Conservation (phyloP, 352 stramenopile species). For the Phytophthora pini region DNA sequence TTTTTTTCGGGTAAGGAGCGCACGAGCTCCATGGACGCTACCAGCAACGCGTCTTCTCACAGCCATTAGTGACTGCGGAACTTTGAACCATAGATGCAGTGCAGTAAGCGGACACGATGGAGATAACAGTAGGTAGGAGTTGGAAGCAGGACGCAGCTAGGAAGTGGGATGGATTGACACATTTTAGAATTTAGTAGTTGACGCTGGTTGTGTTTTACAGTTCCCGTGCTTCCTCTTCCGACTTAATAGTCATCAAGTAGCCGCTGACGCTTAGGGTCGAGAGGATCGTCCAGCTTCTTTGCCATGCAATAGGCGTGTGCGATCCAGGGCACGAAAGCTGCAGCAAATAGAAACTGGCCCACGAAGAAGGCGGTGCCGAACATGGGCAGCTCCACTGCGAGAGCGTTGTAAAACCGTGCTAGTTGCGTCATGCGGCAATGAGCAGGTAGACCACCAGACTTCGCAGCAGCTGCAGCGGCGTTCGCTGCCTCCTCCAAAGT, state of each 20-base stretch:
- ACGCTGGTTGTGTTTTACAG: conserved; percentile 22
- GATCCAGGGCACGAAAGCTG: conserved; percentile 80
- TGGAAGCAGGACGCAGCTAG: conserved; percentile 4
- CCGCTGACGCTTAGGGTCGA: conserved; percentile 74
- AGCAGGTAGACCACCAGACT: conserved; percentile 29
- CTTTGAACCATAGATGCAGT: conserved; percentile 29
- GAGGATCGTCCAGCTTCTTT: conserved; percentile 58
- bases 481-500: conserved; percentile 73
- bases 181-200: conserved; percentile 44
- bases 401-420: conserved; percentile 80
- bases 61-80: conserved; percentile 31
- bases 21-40: conserved; percentile 61
- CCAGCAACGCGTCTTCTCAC: conserved; percentile 38
- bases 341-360: conserved; percentile 74
- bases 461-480: conserved; percentile 36
- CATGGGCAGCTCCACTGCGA: conserved; percentile 74
- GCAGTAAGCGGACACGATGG: conserved; percentile 19
- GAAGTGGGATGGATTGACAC: conserved; percentile 28
- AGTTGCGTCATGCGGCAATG: conserved; percentile 85
- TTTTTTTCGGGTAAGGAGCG: conserved; percentile 77
- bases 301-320: conserved; percentile 78
- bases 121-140: conserved; percentile 32
- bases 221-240: conserved; percentile 2
- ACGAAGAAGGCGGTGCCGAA: conserved; percentile 81
- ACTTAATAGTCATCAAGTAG: conserved; percentile 67